These are phyloP conservation scores for Metschnikowia anglica DNA, from an alignment of 805 yeast species.

Conservation along the genomic window DNA sequence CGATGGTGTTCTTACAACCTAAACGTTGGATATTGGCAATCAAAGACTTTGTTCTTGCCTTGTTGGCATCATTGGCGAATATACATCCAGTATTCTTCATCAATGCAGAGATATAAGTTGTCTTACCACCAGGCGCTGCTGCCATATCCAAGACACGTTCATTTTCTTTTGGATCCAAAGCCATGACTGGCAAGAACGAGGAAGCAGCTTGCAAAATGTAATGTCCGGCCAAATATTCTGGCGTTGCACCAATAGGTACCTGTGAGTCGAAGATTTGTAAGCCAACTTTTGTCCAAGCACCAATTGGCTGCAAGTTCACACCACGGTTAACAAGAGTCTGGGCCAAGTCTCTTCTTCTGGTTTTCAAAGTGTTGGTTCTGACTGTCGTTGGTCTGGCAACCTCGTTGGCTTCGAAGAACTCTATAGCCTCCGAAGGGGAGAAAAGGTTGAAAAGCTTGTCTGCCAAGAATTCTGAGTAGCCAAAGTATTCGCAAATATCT, in stretches of 20 bases:
- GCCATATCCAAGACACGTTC: slow-evolving; percentile 98
- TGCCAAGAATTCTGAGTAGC: slow-evolving; percentile 88
- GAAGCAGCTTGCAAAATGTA: slow-evolving; percentile 98
- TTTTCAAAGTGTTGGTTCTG: slow-evolving; percentile 93
- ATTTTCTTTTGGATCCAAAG: slow-evolving; percentile 93
- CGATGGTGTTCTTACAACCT: slow-evolving; percentile 95
- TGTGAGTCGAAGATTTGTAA: slow-evolving; percentile 96
- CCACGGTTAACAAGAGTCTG: slow-evolving; percentile 95
- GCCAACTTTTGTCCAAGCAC: slow-evolving; percentile 98
- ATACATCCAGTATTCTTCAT: slow-evolving; percentile 98
- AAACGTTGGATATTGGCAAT: slow-evolving; percentile 97
- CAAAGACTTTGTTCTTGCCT: slow-evolving; percentile 91
- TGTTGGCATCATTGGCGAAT: slow-evolving; percentile 96
- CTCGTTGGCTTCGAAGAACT: slow-evolving; percentile 97
- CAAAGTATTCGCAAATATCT: slow-evolving; percentile 92
- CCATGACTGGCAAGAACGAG: slow-evolving; percentile 96
- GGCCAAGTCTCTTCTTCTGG: slow-evolving; percentile 94
- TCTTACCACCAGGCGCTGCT: slow-evolving; percentile 99
- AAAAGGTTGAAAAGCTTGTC: slow-evolving; percentile 90
- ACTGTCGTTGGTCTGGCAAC: slow-evolving; percentile 94
- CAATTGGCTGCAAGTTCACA: slow-evolving; percentile 95
- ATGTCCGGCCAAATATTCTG: slow-evolving; percentile 97
- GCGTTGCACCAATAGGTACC: slow-evolving; percentile 99
- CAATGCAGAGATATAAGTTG: slow-evolving; percentile 89
- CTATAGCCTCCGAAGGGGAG: slow-evolving; percentile 95